Evolutionary conservation across 2,329 filamentous ascomycete species (phyloP), one percentile per base, ranked within the genome.

Genomic region (Colletotrichum lindemuthianum): DNA sequence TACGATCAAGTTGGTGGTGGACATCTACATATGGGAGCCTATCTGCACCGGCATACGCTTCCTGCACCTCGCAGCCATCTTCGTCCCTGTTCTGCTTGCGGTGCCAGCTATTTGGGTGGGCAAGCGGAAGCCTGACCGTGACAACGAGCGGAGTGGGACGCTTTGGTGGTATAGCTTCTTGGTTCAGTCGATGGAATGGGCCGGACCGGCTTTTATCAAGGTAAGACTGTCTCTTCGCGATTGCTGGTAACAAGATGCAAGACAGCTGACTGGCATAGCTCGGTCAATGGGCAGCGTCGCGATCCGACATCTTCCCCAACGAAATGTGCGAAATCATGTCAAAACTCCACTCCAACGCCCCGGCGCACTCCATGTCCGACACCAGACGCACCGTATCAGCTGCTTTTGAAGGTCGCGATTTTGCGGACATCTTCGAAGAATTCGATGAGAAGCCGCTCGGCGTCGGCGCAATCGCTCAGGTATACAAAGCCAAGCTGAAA

Each of bases 171-270:
- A 97, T 79, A 82, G 83, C 4, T 96, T 97, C 72, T 78, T 99
- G 43, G 93, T 98, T 9, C 86, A 83, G 63, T 86, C 91, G 34
- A 98, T 99, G 96, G 95, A 99, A 78, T 85, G 89, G 73, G 93
- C 95, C 15, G 96, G 96, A 0, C 94, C 96, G 48, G 93, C 96
- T 0, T 99, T 99, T 74, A 99, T 99, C 80, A 99, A 99, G 86
- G 91, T 92, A 78, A 54, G 9, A 2, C 8, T 24, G 74, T 60
- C 4, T 2, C 34, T 60, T 24, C 36, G 6, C 11, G 10, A 8
- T 15, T 6, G 0, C n/a, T 2, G n/a, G 15, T 54, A 5, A 1
- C 6, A n/a, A 16, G 2, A 24, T 10, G 0, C 3, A 34, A 49
- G 36, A 57, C 45, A 15, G 15, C 43, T 40, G 37, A 40, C 37